phyloP scores from a whole-genome alignment of 1,139 yeast species.

The Geotrichum europaeum region DNA sequence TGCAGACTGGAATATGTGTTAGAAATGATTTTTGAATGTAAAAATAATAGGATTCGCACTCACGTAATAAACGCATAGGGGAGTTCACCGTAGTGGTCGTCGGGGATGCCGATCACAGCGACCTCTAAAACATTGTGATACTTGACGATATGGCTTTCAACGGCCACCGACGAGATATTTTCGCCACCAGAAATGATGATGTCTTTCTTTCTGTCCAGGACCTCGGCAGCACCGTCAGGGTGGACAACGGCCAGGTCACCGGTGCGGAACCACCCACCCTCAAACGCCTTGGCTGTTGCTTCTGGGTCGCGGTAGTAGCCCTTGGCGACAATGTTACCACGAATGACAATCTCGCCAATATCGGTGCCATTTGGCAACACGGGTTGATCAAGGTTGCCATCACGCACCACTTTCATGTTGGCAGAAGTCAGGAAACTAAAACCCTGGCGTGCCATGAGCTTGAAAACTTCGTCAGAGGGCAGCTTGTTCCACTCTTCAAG shows the following conservation, averaged over 20 bases:
- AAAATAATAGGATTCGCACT: neutral
- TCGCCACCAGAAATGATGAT: conserved; percentile 81
- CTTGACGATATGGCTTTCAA: conserved; percentile 57
- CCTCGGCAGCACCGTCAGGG: conserved; percentile 50
- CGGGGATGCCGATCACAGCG: conserved; percentile 38
- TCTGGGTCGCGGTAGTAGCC: conserved; percentile 55
- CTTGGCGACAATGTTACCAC: conserved; percentile 46
- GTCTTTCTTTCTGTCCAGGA: conserved; percentile 72
- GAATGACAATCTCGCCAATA: conserved; percentile 36
- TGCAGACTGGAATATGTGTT: conserved; percentile 16
- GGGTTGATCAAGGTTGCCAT: conserved; percentile 46
- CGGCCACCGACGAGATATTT: conserved; percentile 71
- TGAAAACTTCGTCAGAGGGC: conserved; percentile 26
- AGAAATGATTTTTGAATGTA: neutral
- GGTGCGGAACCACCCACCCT: conserved; percentile 72
- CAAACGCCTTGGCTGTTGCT: conserved; percentile 49
- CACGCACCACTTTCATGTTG: conserved; percentile 42
- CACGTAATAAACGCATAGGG: conserved; percentile 34
- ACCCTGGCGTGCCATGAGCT: conserved; percentile 36
- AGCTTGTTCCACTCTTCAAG: conserved; percentile 32
- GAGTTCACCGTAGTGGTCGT: conserved; percentile 35
- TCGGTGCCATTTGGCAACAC: conserved; percentile 42
- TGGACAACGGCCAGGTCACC: conserved; percentile 69
- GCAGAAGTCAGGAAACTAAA: conserved; percentile 34
- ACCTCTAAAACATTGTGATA: conserved; percentile 34